A percentile compares a stretch with the other conserved stretches of the same genome.
phyloP scores from a whole-genome alignment of 1,139 yeast species.

The Martiniozyma asiatica region DNA sequence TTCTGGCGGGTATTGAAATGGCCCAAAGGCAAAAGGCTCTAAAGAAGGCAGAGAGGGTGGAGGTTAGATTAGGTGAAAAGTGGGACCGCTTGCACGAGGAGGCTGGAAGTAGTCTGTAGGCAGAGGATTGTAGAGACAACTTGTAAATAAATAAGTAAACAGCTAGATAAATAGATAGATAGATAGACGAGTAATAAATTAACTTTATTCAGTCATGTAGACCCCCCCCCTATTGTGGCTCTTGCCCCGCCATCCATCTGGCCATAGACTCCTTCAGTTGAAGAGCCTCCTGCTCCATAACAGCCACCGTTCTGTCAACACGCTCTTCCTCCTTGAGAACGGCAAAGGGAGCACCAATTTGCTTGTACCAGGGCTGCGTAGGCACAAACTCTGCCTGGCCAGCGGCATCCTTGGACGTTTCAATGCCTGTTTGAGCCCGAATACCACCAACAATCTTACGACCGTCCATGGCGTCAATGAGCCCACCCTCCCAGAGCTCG shows the following conservation, averaged over 20 bases:
- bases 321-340: constrained; percentile 37
- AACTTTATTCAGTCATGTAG: no score
- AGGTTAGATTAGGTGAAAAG: not conserved
- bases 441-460: not conserved
- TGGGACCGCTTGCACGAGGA: no score
- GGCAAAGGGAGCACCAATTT: constrained; percentile 22
- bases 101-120: no score
- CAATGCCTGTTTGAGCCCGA: no score
- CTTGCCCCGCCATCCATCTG: no score
- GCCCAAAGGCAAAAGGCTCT: constrained; percentile 17
- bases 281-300: constrained; percentile 62
- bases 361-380: constrained; percentile 10
- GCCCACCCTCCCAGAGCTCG: constrained; percentile 36
- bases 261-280: no score
- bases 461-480: constrained; percentile 21
- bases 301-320: constrained; percentile 39
- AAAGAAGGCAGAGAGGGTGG: constrained; percentile 6
- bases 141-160: no score
- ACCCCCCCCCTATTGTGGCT: no score
- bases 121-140: no score
- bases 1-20: constrained; percentile 37
- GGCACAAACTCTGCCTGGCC: constrained; percentile 2
- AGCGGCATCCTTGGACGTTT: no score
- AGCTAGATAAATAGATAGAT: no score
- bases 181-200: no score